phyloP scores from a whole-genome alignment of 2,329 filamentous ascomycete genomes.

The Alternaria conjuncta region DNA sequence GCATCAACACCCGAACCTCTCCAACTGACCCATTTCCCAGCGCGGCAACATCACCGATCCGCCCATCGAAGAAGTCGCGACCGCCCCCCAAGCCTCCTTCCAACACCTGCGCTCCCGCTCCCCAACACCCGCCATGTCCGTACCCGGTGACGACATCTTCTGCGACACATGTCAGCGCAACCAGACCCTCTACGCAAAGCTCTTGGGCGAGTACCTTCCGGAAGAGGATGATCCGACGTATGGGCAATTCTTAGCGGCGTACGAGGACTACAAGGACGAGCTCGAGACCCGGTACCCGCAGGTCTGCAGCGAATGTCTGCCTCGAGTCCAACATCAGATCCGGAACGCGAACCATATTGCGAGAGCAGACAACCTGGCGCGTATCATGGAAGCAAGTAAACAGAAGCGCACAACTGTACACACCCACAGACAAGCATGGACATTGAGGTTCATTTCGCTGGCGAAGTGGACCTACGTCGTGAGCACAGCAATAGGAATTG shows the following conservation, averaged over 20 bases:
- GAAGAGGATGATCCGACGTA: conserved; percentile 71
- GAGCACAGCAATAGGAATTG: conserved; percentile 40
- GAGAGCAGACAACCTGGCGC: conserved; percentile 78
- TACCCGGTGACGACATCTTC: conserved; percentile 56
- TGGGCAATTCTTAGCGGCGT: conserved; percentile 69
- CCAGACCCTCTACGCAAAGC: conserved; percentile 78
- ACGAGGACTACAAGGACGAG: conserved; percentile 72
- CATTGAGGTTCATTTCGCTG: conserved; percentile 53
- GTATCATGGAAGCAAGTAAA: conserved; percentile 70
- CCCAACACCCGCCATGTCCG: conserved; percentile 30
- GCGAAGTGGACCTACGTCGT: conserved; percentile 53
- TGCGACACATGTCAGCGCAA: conserved; percentile 87
- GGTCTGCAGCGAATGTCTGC: conserved; percentile 82
- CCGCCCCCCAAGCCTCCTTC: conserved; percentile 23
- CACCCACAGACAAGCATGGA: conserved; percentile 51
- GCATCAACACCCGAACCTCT: neutral
- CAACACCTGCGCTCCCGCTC: conserved; percentile 36
- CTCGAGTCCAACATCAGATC: conserved; percentile 73
- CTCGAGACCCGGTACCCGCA: conserved; percentile 88
- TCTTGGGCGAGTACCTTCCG: conserved; percentile 80
- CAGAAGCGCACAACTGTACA: conserved; percentile 27
- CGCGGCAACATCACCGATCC: conserved; percentile 90
- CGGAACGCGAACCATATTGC: conserved; percentile 77
- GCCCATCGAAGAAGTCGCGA: conserved; percentile 60
- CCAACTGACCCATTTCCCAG: conserved; percentile 54